Evolutionary conservation across 2,329 filamentous ascomycete genomes (phyloP).

Genomic region (Curvularia eragrostidis): DNA sequence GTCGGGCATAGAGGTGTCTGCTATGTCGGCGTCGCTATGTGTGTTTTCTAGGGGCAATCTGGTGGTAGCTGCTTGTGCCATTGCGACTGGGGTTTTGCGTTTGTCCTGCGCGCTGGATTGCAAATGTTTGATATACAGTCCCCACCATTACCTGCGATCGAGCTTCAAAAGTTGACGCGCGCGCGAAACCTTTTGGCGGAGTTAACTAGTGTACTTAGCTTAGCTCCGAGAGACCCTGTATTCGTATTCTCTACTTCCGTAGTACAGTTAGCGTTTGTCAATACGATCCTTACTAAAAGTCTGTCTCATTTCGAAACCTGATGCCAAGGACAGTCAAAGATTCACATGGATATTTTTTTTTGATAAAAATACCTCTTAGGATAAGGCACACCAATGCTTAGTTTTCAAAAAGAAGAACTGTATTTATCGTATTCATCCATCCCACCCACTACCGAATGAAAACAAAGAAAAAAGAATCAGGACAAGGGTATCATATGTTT

Average conservation of each 20-base stretch:
- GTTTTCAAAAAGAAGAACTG: neutral
- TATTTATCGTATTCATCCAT: too few species aligned
- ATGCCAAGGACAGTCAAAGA: neutral
- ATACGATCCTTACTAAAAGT: neutral
- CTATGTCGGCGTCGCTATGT: neutral
- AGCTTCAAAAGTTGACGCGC: conserved; percentile 14
- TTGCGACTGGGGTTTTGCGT: neutral
- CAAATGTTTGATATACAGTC: neutral
- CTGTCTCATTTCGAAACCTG: too few species aligned
- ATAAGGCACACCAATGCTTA: too few species aligned
- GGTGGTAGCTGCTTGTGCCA: neutral
- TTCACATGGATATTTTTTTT: too few species aligned
- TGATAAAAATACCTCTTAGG: too few species aligned
- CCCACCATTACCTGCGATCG: neutral
- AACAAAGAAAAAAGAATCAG: neutral
- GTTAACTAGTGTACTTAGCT: conserved; percentile 28
- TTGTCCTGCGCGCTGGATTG: neutral
- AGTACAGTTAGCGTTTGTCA: neutral
- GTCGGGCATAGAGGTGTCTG: conserved; percentile 5
- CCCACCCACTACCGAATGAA: too few species aligned
- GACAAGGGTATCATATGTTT: conserved; percentile 7
- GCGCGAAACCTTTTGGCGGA: conserved; percentile 29
- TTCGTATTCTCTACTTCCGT: too few species aligned
- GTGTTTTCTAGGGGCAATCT: neutral
- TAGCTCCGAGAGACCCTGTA: conserved; percentile 17